Evolutionary conservation across 2,329 filamentous ascomycete genomes (phyloP).

Genomic region (Calycina herbarum): DNA sequence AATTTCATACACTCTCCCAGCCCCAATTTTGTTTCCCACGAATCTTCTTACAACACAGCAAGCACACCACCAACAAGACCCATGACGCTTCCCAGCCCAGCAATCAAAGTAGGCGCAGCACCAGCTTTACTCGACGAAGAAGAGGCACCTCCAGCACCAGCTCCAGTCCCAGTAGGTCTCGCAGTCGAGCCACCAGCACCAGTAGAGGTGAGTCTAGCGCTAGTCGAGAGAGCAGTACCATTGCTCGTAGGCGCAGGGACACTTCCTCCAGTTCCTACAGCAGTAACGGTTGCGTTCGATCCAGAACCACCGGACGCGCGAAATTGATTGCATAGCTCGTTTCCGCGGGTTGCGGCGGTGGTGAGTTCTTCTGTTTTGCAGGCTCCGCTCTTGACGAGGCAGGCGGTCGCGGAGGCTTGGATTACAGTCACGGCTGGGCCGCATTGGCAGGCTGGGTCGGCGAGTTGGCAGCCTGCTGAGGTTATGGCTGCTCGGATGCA

Average conservation of each 20-base stretch:
- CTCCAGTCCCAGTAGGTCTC: not conserved
- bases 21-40: not conserved
- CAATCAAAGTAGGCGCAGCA: conserved; percentile 16
- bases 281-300: conserved; percentile 12
- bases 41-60: conserved; percentile 23
- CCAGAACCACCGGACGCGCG: conserved; percentile 21
- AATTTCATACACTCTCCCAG: not conserved
- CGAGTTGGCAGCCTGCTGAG: conserved; percentile 40
- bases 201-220: conserved; percentile 5
- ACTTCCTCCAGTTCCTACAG: not conserved
- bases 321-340: conserved; percentile 37
- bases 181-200: not conserved
- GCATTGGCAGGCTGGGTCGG: conserved; percentile 44
- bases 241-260: not conserved
- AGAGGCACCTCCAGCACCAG: not conserved
- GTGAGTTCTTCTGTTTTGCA: conserved; percentile 38
- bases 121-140: not conserved
- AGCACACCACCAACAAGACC: conserved; percentile 19
- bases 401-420: conserved; percentile 36
- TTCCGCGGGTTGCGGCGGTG: conserved; percentile 39
- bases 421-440: conserved; percentile 30
- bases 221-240: conserved; percentile 9
- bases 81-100: conserved; percentile 17
- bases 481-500: conserved; percentile 42
- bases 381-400: conserved; percentile 31